Base-by-base conservation (phyloP, 805 yeast genomes). In the Suhomyces sp. region DNA sequence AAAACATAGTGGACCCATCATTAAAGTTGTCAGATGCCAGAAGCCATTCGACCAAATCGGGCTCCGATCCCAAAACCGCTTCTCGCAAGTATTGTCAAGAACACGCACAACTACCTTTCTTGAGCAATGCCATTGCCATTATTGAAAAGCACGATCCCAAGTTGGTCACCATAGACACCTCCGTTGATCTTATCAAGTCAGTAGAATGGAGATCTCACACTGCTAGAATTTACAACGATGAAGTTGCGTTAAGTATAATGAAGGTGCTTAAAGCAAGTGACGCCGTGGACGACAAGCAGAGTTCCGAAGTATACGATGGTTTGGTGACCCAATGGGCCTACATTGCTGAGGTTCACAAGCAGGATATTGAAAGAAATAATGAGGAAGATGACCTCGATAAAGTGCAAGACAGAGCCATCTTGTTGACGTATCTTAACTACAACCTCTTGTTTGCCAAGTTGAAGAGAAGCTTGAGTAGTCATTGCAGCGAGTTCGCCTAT, bases 351-450 rank as follows among this genome's bases (percentile, higher is more conserved):
- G 67, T 79, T 31, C 93, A 89, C 60, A 73, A 73, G 50, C 72
- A 71, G 13, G 85, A 81, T 59, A 75, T 86, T 59, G 79, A 77
- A 6, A 79, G 82, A 56, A 71, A 66, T 47, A 65, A 65, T 19
- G 80, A 77, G 50, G 79, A 72, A 13, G 80, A 77, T 47, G 86
- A 80, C 51, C 81, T 77, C 45, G 84, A 81, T 48, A 82, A 78
- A 50, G 81, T 81, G 47, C 90, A 90, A 66, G 83, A 86, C 58
- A 80, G 86, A 55, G 89, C 91, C 62, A 84, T 93, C 57, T 69
- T 91, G 44, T 72, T 83, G 52, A 88, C 97, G 0, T 93, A 80
- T 68, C 81, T 91, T 61, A 84, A 82, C 60, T 93, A 87, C 72
- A 81, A 84, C 60, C 72, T 82, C 56, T 70, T 87, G 46, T 73